These are phyloP conservation scores for Paramecium biaurelia DNA, from an alignment of 73 alveolate genomes.

Conservation along the genomic window DNA sequence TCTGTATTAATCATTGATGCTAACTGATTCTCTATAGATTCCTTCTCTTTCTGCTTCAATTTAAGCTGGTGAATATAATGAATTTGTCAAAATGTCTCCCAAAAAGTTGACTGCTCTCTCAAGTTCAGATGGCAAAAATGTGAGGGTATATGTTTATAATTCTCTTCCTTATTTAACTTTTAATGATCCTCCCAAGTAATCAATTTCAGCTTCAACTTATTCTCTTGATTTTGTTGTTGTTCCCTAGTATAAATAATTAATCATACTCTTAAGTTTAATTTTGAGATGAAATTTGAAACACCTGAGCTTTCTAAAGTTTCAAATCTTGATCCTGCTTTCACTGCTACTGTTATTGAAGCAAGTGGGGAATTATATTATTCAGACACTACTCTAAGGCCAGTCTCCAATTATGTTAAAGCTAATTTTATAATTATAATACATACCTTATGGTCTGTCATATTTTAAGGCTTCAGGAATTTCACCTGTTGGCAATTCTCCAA, in stretches of 20 bases:
- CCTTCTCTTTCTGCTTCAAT: conserved; percentile 78
- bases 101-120: conserved; percentile 74
- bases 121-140: conserved; percentile 71
- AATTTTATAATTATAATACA: not conserved
- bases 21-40: conserved; percentile 68
- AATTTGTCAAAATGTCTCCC: conserved; percentile 73
- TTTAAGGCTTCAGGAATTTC: conserved; percentile 89
- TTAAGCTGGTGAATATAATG: conserved; percentile 65
- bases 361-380: not conserved
- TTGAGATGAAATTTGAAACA: conserved; percentile 73
- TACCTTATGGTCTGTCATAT: conserved; percentile 83
- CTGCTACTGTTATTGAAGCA: conserved; percentile 64
- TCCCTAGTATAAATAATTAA: conserved; percentile 57
- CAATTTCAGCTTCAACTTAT: conserved; percentile 67
- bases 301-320: conserved; percentile 78
- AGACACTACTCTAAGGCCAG: conserved; percentile 53
- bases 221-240: conserved; percentile 74
- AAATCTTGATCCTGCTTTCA: conserved; percentile 85
- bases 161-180: conserved; percentile 72
- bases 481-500: conserved; percentile 82
- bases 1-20: conserved; percentile 65
- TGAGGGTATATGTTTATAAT: conserved; percentile 65
- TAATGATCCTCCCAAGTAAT: conserved; percentile 66
- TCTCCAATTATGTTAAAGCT: conserved; percentile 43
- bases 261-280: conserved; percentile 60